Evolutionary conservation across 768 basidiomycete genomes (phyloP).

Genomic region (Sistotremastrum niveocremeum): DNA sequence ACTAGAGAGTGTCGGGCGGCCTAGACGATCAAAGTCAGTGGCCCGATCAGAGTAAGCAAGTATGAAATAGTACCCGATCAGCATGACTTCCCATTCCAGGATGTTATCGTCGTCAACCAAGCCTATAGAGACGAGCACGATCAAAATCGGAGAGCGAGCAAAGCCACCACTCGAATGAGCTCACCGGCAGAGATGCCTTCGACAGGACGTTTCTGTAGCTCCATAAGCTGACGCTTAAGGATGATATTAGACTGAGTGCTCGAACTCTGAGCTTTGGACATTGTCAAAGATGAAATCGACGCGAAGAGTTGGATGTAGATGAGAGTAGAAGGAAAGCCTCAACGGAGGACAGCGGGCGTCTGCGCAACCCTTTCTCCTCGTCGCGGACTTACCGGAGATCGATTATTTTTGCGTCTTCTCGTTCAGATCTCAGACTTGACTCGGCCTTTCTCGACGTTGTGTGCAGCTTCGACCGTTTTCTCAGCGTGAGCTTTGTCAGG

Average conservation of each 20-base stretch:
- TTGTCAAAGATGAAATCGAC: slow-evolving; percentile 6
- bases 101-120: slow-evolving; percentile 91
- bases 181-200: slow-evolving; percentile 93
- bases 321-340: too few species aligned
- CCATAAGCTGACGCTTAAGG: slow-evolving; percentile 64
- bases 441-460: background rate
- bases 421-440: background rate
- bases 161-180: slow-evolving; percentile 13
- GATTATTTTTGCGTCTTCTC: too few species aligned
- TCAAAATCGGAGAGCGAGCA: slow-evolving; percentile 17
- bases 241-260: slow-evolving; percentile 34
- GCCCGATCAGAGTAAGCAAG: slow-evolving; percentile 1
- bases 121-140: slow-evolving; percentile 35
- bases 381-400: too few species aligned
- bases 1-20: slow-evolving; percentile 90
- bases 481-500: too few species aligned
- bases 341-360: too few species aligned
- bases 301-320: too few species aligned
- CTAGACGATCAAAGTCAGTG: slow-evolving; percentile 28
- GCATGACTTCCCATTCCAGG: slow-evolving; percentile 92
- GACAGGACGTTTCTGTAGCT: slow-evolving; percentile 85
- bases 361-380: too few species aligned
- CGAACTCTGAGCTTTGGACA: slow-evolving; percentile 34
- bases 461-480: background rate
- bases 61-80: slow-evolving; percentile 56